phyloP scores from a whole-genome alignment of 106 monocot species.

The Platanthera guangdongensis region DNA sequence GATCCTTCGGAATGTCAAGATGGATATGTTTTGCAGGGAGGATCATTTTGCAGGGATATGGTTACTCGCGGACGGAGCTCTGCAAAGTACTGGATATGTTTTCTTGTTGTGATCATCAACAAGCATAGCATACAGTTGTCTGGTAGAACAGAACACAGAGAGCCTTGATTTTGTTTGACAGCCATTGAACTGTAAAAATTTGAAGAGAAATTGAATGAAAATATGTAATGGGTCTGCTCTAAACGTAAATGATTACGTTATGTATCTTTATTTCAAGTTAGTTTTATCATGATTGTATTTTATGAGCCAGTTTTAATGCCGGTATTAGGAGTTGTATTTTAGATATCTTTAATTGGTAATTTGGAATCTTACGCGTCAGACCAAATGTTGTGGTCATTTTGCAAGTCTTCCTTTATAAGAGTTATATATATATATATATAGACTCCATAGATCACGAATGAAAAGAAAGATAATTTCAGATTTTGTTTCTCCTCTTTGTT shows the following conservation, averaged over 20 bases:
- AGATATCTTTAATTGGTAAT: no score
- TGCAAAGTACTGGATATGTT: slow-evolving; percentile 87
- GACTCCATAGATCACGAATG: not conserved
- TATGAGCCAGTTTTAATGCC: no score
- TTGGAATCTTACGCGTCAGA: no score
- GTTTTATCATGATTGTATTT: no score
- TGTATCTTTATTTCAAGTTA: no score
- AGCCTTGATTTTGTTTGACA: slow-evolving; percentile 71
- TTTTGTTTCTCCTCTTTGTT: not conserved
- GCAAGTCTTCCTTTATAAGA: no score
- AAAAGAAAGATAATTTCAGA: not conserved
- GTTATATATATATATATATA: no score
- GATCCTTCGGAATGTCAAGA: no score
- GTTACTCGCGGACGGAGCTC: slow-evolving; percentile 58
- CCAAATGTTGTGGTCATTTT: no score
- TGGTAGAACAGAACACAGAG: slow-evolving; percentile 82
- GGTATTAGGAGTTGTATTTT: no score
- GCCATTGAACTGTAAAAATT: slow-evolving; percentile 58
- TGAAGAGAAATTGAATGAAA: not conserved
- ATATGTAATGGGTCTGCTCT: not conserved
- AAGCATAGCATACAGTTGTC: slow-evolving; percentile 85
- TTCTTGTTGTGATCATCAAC: slow-evolving; percentile 90
- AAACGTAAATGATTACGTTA: not conserved
- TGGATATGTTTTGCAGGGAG: no score
- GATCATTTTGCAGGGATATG: no score